Evolutionary conservation across 2,329 filamentous ascomycete species (phyloP).

Genomic region (Colletotrichum sp.): DNA sequence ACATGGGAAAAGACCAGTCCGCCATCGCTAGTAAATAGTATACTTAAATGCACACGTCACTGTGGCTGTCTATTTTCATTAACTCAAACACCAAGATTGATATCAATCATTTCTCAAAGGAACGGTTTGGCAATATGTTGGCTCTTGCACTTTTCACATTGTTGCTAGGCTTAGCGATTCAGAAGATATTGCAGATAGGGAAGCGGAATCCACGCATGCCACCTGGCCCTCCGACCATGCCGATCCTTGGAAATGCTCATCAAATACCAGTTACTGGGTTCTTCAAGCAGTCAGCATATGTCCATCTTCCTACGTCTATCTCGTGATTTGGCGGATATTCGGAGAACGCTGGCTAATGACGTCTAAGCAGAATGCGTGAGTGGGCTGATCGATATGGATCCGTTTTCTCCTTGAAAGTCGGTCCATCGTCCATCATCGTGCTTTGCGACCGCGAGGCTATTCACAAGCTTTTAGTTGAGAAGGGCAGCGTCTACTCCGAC

Average conservation of each 20-base stretch:
- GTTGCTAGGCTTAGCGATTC: not conserved
- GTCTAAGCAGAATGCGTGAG: slow-evolving; percentile 40
- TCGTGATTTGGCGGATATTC: not conserved
- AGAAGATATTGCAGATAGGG: not conserved
- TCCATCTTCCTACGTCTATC: not conserved
- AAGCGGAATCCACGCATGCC: not conserved
- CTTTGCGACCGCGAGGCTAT: slow-evolving; percentile 42
- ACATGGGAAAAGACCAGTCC: too few species aligned
- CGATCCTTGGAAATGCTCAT: slow-evolving; percentile 45
- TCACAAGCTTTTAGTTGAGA: slow-evolving; percentile 50
- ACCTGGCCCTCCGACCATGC: slow-evolving; percentile 42
- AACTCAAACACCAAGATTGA: not conserved
- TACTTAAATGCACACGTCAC: accelerated
- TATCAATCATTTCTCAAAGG: not conserved
- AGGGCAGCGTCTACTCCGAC: slow-evolving; percentile 45
- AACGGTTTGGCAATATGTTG: not conserved
- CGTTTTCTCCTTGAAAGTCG: slow-evolving; percentile 47
- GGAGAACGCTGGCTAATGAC: not conserved
- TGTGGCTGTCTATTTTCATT: not conserved
- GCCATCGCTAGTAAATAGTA: accelerated
- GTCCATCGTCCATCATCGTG: slow-evolving; percentile 42
- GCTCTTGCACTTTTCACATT: not conserved
- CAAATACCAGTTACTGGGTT: slow-evolving; percentile 12
- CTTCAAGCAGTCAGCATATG: not conserved
- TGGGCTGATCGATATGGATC: slow-evolving; percentile 48